These are phyloP conservation scores for Plasmodium sp. DNA, from an alignment of 169 alveolate genomes.

Conservation along the genomic window DNA sequence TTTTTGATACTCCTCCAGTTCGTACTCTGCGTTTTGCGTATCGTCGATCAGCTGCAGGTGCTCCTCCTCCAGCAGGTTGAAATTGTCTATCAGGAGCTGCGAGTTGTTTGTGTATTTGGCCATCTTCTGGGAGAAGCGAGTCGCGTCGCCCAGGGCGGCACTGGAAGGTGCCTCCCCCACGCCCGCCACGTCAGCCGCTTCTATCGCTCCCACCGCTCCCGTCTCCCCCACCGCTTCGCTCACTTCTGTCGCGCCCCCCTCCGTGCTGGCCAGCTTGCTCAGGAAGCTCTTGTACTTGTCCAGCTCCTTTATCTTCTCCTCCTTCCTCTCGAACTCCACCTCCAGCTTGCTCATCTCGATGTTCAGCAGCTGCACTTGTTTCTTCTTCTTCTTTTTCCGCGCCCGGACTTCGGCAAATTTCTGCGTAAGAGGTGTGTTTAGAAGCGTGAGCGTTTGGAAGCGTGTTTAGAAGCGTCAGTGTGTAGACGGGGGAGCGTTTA, in stretches of 20 bases:
- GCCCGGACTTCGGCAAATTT: slow-evolving; percentile 43
- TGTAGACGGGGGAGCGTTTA: too few species aligned
- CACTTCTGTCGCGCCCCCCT: slow-evolving; percentile 8
- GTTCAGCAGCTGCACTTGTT: slow-evolving; percentile 37
- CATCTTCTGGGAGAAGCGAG: slow-evolving; percentile 11
- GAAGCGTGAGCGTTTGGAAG: too few species aligned
- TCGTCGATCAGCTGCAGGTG: slow-evolving; percentile 71
- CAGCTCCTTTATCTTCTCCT: slow-evolving; percentile 67
- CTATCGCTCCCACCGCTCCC: slow-evolving; percentile 41
- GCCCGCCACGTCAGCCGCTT: slow-evolving; percentile 19
- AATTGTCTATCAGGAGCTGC: slow-evolving; percentile 46
- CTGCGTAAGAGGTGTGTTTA: neutral
- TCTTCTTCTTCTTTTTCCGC: slow-evolving; percentile 50
- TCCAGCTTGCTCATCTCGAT: slow-evolving; percentile 69
- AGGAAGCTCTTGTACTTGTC: slow-evolving; percentile 53
- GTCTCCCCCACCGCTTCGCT: slow-evolving; percentile 17
- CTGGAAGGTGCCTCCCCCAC: neutral
- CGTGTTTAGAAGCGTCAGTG: too few species aligned
- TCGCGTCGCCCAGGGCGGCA: neutral
- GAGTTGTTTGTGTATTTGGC: slow-evolving; percentile 47
- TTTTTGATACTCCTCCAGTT: slow-evolving; percentile 60
- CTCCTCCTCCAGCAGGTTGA: slow-evolving; percentile 53
- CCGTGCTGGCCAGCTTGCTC: slow-evolving; percentile 49
- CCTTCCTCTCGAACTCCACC: slow-evolving; percentile 60
- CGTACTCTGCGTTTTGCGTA: slow-evolving; percentile 63